These are phyloP conservation scores for Eremothecium gossypii DNA, from an alignment of 1,139 yeast species.

Conservation along the genomic window DNA sequence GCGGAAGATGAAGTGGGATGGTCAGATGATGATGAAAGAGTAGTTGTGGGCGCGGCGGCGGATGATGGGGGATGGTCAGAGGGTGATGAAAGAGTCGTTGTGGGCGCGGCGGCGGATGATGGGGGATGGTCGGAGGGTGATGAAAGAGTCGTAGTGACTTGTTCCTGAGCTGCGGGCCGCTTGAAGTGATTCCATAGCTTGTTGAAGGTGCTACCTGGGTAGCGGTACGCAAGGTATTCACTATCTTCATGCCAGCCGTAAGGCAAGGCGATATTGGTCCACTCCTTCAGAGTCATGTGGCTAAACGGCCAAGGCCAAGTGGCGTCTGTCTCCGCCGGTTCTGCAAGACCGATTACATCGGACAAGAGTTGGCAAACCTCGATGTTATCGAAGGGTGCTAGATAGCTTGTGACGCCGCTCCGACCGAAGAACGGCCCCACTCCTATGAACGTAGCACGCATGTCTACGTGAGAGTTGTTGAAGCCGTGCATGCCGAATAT, in stretches of 20 bases:
- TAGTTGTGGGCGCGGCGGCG: too few species aligned
- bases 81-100: too few species aligned
- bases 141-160: too few species aligned
- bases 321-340: conserved; percentile 4
- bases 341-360: conserved; percentile 45
- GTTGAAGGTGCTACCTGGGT: conserved; percentile 16
- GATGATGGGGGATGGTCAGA: too few species aligned
- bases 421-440: conserved; percentile 65
- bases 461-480: conserved; percentile 61
- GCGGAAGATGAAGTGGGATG: too few species aligned
- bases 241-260: conserved; percentile 10
- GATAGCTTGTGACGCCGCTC: conserved; percentile 23
- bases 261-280: conserved; percentile 5
- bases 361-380: conserved; percentile 71
- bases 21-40: too few species aligned
- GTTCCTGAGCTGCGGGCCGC: not conserved
- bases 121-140: too few species aligned
- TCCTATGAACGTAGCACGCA: conserved; percentile 77
- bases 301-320: conserved; percentile 4
- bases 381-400: conserved; percentile 60
- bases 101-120: too few species aligned
- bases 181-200: conserved; percentile 12
- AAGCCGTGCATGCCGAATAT: conserved; percentile 77
- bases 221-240: conserved; percentile 7
- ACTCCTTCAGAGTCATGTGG: conserved; percentile 6